Evolutionary conservation across 345 rosid species (phyloP).

Genomic region (Eucalyptus cladocalyx): DNA sequence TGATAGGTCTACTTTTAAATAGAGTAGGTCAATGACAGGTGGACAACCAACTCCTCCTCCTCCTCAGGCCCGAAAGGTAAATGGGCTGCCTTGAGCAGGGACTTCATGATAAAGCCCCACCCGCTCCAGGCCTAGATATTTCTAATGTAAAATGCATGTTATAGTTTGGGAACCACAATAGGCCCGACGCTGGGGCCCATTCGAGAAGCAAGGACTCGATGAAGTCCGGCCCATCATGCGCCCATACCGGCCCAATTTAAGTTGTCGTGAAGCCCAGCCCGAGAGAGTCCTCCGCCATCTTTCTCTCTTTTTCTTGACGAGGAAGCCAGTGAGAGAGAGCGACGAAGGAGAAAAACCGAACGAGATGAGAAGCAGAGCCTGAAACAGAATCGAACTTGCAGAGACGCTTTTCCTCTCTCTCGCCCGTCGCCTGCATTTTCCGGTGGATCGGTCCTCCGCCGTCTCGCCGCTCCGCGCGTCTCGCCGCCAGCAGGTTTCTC

Average conservation of each 20-base stretch:
- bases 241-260: neutral
- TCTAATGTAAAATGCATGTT: neutral
- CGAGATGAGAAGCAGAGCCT: neutral
- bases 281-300: neutral
- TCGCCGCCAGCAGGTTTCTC: neutral
- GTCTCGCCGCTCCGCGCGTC: neutral
- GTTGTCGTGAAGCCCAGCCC: neutral
- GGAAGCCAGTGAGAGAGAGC: neutral
- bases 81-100: neutral
- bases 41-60: neutral
- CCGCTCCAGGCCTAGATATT: neutral
- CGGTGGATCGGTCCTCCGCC: neutral
- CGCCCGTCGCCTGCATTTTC: neutral
- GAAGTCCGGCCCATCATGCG: neutral
- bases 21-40: neutral
- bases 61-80: neutral
- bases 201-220: neutral
- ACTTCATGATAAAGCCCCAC: neutral
- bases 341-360: neutral
- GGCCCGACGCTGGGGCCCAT: neutral
- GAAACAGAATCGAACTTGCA: neutral
- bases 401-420: neutral
- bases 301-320: neutral
- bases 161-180: neutral
- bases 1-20: neutral